Percentiles rank a stretch among this genome's conserved stretches.
Evolutionary conservation across 495 filamentous ascomycete species (phyloP).

Genomic region (Podospora bellae-mahoneyi): DNA sequence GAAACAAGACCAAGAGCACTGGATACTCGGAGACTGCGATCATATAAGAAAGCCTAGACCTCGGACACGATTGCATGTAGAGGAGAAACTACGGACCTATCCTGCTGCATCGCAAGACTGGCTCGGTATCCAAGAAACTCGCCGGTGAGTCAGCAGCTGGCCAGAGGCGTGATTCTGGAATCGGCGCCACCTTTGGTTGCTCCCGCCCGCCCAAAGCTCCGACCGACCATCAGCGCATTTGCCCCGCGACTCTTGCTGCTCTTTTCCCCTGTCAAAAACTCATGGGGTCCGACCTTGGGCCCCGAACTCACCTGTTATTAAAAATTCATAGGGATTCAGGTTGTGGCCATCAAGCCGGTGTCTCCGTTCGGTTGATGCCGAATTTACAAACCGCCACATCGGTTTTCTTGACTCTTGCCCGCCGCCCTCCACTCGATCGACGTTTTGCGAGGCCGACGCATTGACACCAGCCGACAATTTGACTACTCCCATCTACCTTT

Average conservation of each 20-base stretch:
- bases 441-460: not conserved
- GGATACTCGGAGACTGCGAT: no score
- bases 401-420: not conserved
- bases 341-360: not conserved
- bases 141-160: not conserved
- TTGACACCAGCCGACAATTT: not conserved
- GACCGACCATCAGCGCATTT: constrained; percentile 14
- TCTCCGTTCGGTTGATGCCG: not conserved
- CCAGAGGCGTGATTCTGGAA: not conserved
- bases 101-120: no score
- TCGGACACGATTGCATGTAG: no score
- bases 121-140: not conserved
- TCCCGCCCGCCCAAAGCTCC: not conserved
- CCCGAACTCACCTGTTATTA: constrained; percentile 15
- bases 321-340: not conserved
- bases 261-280: constrained; percentile 8
- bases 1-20: no score
- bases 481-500: not conserved
- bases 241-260: constrained; percentile 27
- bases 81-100: no score
- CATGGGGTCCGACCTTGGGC: constrained; percentile 29
- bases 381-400: not conserved
- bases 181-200: not conserved
- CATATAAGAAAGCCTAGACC: no score
- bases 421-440: not conserved